Base-by-base conservation (phyloP, 768 basidiomycete species). In the Lentinula raphanica region DNA sequence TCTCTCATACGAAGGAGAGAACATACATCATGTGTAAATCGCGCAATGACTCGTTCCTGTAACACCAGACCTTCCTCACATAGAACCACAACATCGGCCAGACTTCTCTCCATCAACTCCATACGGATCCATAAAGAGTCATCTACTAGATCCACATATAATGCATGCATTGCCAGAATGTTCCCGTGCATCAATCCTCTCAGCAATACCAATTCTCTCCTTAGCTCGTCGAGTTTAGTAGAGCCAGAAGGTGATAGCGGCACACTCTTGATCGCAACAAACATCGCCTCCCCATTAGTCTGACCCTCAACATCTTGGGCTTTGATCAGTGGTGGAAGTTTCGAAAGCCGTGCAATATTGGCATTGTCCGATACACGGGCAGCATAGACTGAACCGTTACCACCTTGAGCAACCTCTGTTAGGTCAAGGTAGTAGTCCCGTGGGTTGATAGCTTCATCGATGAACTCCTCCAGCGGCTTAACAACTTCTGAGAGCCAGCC, bases 31-130 rank as follows among this genome's bases (percentile, higher is more conserved):
- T 79, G 80, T 2, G 89, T 78, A 70, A 93, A 90, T 66, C 88
- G 74, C 17, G 86, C 88, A 42, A 93, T 80, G 49, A 83, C 77
- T 62, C 82, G 74, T 70, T 94, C 92, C 58, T 82, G 79, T 49
- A 94, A 60, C 63, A 79, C 75, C 36, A 91, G 69, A 0, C 88
- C 89, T 59, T 82, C 76, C 12, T 74, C 79, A 6, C 81, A 82
- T 19, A 92, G 69, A 15, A 76, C 82, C 15, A 93, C 76, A 46
- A 94, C 79, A 68, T 94, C 92, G 64, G 92, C 92, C 63, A 94
- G 73, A 67, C 90, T 92, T 61, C 90, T 79, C 64, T 92, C 90
- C 91, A 94, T 92, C 31, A 93, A 80, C 68, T 92, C 90, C 92
- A 94, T 94, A 61, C 86, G 76, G 49, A 94, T 86, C 92, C 92